Conservation (phyloP, 306 rosid species). For the Gillenia trifoliata region DNA sequence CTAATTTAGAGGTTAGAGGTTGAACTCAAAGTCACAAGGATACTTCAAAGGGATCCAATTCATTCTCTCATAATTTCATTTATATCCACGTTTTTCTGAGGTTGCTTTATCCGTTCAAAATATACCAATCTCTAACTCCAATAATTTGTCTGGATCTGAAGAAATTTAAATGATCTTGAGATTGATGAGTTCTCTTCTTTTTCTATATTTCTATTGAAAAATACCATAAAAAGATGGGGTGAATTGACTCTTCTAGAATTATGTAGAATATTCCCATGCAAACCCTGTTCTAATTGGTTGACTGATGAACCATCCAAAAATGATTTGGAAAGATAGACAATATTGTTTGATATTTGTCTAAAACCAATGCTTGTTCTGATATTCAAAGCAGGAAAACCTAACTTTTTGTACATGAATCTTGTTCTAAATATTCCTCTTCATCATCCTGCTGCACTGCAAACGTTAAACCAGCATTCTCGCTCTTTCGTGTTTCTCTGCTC, state of each 20-base stretch:
- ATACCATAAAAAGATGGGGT: neutral
- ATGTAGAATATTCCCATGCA: neutral
- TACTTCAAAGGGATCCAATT: neutral
- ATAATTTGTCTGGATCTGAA: neutral
- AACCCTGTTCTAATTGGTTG: neutral
- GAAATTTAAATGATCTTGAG: neutral
- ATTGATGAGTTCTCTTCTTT: neutral
- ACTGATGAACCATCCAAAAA: neutral
- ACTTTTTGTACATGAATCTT: neutral
- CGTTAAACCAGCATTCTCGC: neutral
- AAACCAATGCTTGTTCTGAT: neutral
- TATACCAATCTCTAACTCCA: neutral
- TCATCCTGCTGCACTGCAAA: neutral
- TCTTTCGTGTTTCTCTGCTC: neutral
- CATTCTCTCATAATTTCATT: neutral
- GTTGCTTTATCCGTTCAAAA: neutral
- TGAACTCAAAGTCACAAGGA: neutral
- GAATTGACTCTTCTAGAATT: neutral
- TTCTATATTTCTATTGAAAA: neutral
- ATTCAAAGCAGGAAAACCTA: neutral
- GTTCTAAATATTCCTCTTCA: neutral
- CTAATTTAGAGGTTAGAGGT: neutral
- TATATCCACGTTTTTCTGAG: neutral
- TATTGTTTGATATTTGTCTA: neutral
- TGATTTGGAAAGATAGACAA: neutral